A percentile compares a stretch with the other conserved stretches of the same genome.
These are phyloP conservation scores for Polytrichum formosum DNA, from an alignment of 225 moss, liverwort and hornwort genomes.

Conservation along the genomic window DNA sequence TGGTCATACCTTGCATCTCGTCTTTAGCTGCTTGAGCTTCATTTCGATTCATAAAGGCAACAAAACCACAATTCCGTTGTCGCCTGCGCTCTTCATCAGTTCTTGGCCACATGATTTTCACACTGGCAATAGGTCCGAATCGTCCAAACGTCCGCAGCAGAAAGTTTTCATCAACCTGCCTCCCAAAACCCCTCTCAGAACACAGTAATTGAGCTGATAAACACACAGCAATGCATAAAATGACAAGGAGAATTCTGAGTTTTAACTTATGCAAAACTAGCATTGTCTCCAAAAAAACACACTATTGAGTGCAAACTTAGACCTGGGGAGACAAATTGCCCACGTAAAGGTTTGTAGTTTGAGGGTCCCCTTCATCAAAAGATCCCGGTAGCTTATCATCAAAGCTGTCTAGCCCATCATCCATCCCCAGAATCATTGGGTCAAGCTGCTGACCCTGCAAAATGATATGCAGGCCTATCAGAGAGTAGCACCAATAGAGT, in stretches of 20 bases:
- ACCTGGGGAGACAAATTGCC: constrained; percentile 99
- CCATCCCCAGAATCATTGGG: constrained; percentile 72
- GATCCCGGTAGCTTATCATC: constrained; percentile 94
- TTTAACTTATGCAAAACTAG: background rate
- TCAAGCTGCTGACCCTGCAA: constrained; percentile 42
- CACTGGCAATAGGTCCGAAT: constrained; percentile 98
- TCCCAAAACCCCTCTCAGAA: constrained; percentile 22
- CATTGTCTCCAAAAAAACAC: background rate
- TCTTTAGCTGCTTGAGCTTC: constrained; percentile 74
- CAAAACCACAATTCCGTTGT: constrained; percentile 98
- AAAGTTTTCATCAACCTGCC: constrained; percentile 99
- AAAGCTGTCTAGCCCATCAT: constrained; percentile 81
- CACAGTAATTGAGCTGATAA: constrained; percentile 6
- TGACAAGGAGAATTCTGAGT: too few species aligned
- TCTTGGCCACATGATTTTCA: constrained; percentile 99
- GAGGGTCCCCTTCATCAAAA: constrained; percentile 98
- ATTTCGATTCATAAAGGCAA: constrained; percentile 68
- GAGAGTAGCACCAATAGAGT: too few species aligned
- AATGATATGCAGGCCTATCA: background rate
- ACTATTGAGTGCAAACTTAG: constrained; percentile 6
- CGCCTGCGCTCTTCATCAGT: constrained; percentile 99
- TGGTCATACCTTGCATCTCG: constrained; percentile 65
- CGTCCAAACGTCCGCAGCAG: constrained; percentile 98
- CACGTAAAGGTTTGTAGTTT: constrained; percentile 97
- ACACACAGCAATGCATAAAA: background rate